A percentile compares a stretch with the other conserved stretches of the same genome.
These are phyloP conservation scores for Secale cereale DNA, from an alignment of 176 grass and related monocot species.

Conservation along the genomic window DNA sequence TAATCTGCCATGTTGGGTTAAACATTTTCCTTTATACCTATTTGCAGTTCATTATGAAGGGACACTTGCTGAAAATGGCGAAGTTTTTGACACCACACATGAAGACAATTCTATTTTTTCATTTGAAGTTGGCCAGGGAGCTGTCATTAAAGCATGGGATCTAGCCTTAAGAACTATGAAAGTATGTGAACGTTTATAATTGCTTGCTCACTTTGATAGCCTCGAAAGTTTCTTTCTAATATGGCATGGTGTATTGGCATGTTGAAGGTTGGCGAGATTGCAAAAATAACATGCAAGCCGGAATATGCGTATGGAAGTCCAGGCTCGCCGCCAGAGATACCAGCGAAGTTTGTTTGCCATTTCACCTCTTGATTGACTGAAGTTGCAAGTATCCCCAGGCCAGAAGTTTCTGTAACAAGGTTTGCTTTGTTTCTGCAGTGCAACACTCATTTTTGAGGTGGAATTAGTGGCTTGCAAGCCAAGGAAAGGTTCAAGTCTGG, in stretches of 20 bases:
- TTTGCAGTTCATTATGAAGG: constrained; percentile 94
- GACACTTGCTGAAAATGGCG: constrained; percentile 74
- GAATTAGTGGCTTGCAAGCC: constrained; percentile 83
- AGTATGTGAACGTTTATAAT: constrained; percentile 28
- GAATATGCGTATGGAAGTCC: constrained; percentile 89
- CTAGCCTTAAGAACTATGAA: constrained; percentile 94
- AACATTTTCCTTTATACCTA: constrained; percentile 12
- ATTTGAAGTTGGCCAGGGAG: constrained; percentile 82
- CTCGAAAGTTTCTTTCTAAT: constrained; percentile 5
- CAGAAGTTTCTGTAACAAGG: background rate
- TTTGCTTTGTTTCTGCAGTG: constrained; percentile 50
- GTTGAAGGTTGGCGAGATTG: constrained; percentile 85
- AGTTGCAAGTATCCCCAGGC: background rate
- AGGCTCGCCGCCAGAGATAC: constrained; percentile 93
- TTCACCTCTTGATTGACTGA: background rate
- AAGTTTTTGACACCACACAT: constrained; percentile 93
- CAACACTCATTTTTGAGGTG: constrained; percentile 93
- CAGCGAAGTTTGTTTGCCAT: constrained; percentile 61
- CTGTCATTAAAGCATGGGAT: constrained; percentile 96
- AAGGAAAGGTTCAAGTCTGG: constrained; percentile 83
- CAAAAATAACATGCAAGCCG: constrained; percentile 90
- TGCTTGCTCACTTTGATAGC: background rate
- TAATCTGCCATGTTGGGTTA: background rate
- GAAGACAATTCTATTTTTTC: constrained; percentile 96
- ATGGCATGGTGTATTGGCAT: constrained; percentile 21